phyloP scores from a whole-genome alignment of 768 basidiomycete species.

The Termitomyces sp. region DNA sequence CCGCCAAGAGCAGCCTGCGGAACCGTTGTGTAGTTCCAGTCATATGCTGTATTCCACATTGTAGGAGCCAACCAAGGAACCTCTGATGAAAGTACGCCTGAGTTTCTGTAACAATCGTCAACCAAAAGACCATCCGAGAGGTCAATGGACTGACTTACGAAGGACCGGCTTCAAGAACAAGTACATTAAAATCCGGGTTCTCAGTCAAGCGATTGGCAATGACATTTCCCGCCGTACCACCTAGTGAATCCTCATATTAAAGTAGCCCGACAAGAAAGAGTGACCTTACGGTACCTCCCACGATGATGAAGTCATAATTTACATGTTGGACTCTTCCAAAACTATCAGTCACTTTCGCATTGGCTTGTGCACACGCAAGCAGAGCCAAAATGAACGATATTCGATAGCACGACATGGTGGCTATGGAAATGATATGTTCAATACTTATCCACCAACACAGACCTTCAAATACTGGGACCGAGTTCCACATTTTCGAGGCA shows the following conservation, averaged over 20 bases:
- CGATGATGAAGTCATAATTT: slow-evolving; percentile 18
- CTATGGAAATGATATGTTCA: neutral
- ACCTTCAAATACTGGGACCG: slow-evolving; percentile 1
- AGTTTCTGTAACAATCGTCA: neutral
- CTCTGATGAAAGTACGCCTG: neutral
- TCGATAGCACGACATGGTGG: neutral
- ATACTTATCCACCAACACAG: neutral
- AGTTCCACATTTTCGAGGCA: neutral
- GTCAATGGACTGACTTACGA: slow-evolving; percentile 5
- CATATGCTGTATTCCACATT: slow-evolving; percentile 13
- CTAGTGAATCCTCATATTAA: neutral
- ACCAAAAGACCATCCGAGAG: neutral
- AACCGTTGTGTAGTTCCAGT: slow-evolving; percentile 32
- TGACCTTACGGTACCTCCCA: slow-evolving; percentile 14
- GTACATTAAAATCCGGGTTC: slow-evolving; percentile 9
- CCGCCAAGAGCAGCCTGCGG: slow-evolving; percentile 22
- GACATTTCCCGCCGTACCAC: slow-evolving; percentile 18
- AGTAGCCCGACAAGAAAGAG: neutral
- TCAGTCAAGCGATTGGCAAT: slow-evolving; percentile 15
- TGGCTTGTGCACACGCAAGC: neutral
- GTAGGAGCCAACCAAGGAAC: slow-evolving; percentile 14
- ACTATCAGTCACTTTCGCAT: neutral
- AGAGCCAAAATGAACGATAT: neutral
- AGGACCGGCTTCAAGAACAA: slow-evolving; percentile 15
- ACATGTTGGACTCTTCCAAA: neutral